Conservation (phyloP, 176 grass and related monocot species). For the Avena insularis region DNA sequence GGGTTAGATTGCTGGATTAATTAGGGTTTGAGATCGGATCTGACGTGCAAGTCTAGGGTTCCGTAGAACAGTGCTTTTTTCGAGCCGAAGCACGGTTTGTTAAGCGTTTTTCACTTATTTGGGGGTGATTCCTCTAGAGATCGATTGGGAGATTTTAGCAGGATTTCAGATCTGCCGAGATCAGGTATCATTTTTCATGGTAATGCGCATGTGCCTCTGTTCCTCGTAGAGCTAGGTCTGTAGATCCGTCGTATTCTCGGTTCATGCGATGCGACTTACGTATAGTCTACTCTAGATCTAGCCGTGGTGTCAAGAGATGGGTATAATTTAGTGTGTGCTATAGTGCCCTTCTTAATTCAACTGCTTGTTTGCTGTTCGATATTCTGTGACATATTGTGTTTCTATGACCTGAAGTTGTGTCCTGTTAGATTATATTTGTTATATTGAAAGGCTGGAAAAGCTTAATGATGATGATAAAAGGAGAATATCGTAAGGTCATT, state of each 20-base stretch:
- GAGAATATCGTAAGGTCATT: too few relatives aligned
- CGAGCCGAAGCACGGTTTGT: neutral
- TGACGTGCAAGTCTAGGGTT: neutral
- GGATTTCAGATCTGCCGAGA: neutral
- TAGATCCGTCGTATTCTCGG: neutral
- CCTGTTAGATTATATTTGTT: constrained; percentile 12
- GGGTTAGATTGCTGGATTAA: neutral
- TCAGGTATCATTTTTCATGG: neutral
- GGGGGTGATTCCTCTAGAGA: neutral
- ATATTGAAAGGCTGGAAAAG: neutral
- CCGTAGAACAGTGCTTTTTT: neutral
- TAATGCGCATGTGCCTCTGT: neutral
- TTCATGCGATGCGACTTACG: neutral
- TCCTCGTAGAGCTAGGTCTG: neutral
- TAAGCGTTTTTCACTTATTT: neutral
- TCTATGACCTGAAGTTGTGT: neutral
- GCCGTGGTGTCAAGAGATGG: neutral
- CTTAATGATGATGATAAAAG: neutral
- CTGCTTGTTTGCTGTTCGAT: neutral
- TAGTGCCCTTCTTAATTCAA: neutral
- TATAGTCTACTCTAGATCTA: neutral
- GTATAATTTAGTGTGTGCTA: neutral
- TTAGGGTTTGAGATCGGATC: constrained; percentile 11
- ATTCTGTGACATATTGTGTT: neutral
- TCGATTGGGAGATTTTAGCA: neutral